Conservation (phyloP, 306 rosid genomes). For the Gynostemma pentaphyllum region DNA sequence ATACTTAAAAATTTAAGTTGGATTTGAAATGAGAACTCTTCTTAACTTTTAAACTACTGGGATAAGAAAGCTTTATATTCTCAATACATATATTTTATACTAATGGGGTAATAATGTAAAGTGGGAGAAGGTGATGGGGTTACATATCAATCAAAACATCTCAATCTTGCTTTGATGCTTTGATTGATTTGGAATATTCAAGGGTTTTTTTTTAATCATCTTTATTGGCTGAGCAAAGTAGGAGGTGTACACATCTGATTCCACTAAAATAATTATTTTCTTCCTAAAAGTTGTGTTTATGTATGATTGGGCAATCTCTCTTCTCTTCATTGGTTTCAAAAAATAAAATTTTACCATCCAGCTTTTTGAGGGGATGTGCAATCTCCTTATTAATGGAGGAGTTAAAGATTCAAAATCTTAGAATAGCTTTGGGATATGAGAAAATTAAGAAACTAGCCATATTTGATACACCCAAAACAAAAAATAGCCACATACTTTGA, state of each 20-base stretch:
- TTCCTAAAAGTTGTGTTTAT: too few species aligned
- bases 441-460: too few species aligned
- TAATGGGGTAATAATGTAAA: too few species aligned
- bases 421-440: too few species aligned
- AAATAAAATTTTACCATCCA: background rate
- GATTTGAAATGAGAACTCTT: too few species aligned
- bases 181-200: background rate
- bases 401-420: background rate
- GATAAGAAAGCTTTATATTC: too few species aligned
- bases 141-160: background rate
- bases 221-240: slow-evolving; percentile 24
- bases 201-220: background rate
- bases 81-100: too few species aligned
- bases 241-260: slow-evolving; percentile 42
- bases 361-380: background rate
- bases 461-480: too few species aligned
- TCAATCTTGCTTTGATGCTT: background rate
- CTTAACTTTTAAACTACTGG: too few species aligned
- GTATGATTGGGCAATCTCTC: too few species aligned
- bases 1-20: too few species aligned
- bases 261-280: slow-evolving; percentile 43
- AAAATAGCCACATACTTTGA: too few species aligned
- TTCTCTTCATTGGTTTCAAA: background rate
- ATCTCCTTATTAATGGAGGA: background rate
- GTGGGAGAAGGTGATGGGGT: slow-evolving; percentile 2